These are phyloP conservation scores for Ophiostoma tasmaniense DNA, from an alignment of 2,329 filamentous ascomycete genomes.

Conservation along the genomic window DNA sequence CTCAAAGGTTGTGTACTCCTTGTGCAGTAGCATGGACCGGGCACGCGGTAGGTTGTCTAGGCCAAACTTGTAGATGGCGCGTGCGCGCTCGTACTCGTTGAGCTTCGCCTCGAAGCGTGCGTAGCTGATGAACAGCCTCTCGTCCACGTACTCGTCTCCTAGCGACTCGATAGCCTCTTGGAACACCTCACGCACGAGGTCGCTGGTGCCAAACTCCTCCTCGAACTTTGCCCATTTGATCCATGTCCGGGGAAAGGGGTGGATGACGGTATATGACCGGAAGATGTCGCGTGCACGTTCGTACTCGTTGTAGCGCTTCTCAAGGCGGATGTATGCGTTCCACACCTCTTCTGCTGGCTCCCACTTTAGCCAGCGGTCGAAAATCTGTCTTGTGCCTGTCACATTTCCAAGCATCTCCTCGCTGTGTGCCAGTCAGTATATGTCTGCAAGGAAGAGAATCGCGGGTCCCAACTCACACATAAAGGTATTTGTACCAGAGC, in stretches of 20 bases:
- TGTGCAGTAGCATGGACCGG: constrained; percentile 76
- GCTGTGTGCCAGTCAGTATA: constrained; percentile 25
- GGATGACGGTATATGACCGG: constrained; percentile 80
- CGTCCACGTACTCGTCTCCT: constrained; percentile 91
- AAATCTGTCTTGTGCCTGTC: constrained; percentile 82
- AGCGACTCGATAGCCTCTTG: constrained; percentile 79
- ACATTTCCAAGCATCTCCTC: constrained; percentile 96
- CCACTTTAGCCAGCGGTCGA: constrained; percentile 98
- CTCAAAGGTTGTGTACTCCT: constrained; percentile 93
- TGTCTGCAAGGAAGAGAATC: neutral
- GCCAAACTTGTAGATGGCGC: constrained; percentile 95
- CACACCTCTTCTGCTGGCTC: constrained; percentile 93
- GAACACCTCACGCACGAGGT: constrained; percentile 86
- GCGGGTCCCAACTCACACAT: constrained; percentile 19
- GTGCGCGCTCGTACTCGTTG: constrained; percentile 87
- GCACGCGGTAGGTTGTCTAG: constrained; percentile 85
- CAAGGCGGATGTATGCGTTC: constrained; percentile 92
- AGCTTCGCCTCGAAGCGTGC: constrained; percentile 91
- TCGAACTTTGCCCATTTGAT: constrained; percentile 98
- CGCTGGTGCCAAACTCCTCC: constrained; percentile 87
- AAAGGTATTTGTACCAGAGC: constrained; percentile 96
- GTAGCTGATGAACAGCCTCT: constrained; percentile 90
- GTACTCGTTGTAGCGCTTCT: constrained; percentile 90
- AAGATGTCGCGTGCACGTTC: constrained; percentile 87
- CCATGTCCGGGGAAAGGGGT: constrained; percentile 93